Evolutionary conservation across 148 eudicot genomes (phyloP), one percentile per base, ranked within the genome.

Genomic region (Gaultheria prostrata): DNA sequence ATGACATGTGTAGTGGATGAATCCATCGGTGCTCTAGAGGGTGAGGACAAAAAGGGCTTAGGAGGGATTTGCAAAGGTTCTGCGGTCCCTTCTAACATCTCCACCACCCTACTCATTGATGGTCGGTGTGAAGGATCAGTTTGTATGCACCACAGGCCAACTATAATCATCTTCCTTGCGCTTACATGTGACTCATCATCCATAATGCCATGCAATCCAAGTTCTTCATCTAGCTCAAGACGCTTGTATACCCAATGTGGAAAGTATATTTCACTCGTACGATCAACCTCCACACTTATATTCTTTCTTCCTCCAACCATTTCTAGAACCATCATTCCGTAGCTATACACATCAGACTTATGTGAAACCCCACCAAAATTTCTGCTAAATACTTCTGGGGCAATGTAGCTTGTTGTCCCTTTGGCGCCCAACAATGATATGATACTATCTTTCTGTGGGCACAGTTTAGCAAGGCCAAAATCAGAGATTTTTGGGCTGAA

Each of bases 141-240:
- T 35, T 53, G 80, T 77, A 76, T 76, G 79, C 79, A 76, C 79
- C 79, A 76, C 20, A 76, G 3, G 17, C 56, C 54, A 21, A 35
- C 39, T 35, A 35, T 35, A 35, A 35, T 35, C 39, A 35, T 35
- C 6, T 35, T 35, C 39, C 39, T 35, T 35, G 39, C 39, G 4
- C 39, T 35, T 35, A 35, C 39, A 35, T 35, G 39, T 35, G 39
- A 35, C 39, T 35, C 6, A 5, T 35, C 39, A 35, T 35, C 39
- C 39, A 35, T 35, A 3, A 35, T 35, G 39, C 39, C 39, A 35
- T 3, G 4, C 39, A 35, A 35, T 35, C 39, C 39, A 35, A 35
- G 39, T 35, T 35, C 39, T 35, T 35, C 39, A 35, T 35, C 39
- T 3, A 35, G 39, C 39, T 35, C 39, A 35, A 35, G 39, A 35